These are phyloP conservation scores for Sporothrix brasiliensis DNA, from an alignment of 2,329 filamentous ascomycete species.

Conservation along the genomic window DNA sequence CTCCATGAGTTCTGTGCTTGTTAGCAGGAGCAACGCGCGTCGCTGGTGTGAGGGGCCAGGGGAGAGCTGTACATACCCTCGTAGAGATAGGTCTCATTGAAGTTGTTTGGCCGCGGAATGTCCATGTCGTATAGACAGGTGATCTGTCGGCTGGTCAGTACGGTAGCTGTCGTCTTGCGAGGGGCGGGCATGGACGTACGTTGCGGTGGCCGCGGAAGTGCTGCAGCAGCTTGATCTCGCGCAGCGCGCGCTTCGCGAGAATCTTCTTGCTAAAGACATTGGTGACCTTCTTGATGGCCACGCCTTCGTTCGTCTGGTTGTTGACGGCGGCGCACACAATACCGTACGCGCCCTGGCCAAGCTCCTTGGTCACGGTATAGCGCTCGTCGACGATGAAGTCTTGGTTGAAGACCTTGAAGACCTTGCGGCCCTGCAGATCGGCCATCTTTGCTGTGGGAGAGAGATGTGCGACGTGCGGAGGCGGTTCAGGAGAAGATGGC, in stretches of 20 bases:
- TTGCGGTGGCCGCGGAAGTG: conserved; percentile 93
- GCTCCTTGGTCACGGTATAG: conserved; percentile 97
- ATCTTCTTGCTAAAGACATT: conserved; percentile 99
- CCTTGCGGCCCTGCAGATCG: conserved; percentile 65
- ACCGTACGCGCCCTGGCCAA: conserved; percentile 96
- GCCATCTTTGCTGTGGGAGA: conserved; percentile 39
- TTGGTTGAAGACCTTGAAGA: conserved; percentile 99
- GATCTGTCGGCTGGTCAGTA: conserved; percentile 61
- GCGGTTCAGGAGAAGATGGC: neutral
- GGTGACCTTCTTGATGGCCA: conserved; percentile 99
- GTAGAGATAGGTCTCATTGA: conserved; percentile 98
- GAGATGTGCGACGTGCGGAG: neutral
- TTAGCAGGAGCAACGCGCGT: neutral
- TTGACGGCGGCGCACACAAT: conserved; percentile 98
- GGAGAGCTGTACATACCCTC: conserved; percentile 62
- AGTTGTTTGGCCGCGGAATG: conserved; percentile 93
- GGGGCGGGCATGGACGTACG: conserved; percentile 54
- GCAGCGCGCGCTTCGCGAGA: conserved; percentile 92
- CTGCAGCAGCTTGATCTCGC: conserved; percentile 98
- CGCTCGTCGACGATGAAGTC: conserved; percentile 98
- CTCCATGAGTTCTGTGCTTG: conserved; percentile 87
- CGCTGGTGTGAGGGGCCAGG: neutral
- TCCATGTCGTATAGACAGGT: conserved; percentile 99
- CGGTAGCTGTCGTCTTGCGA: neutral
- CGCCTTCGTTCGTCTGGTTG: conserved; percentile 84